Conservation (phyloP, 139 green algal species). For the Tetraselmis chui region DNA sequence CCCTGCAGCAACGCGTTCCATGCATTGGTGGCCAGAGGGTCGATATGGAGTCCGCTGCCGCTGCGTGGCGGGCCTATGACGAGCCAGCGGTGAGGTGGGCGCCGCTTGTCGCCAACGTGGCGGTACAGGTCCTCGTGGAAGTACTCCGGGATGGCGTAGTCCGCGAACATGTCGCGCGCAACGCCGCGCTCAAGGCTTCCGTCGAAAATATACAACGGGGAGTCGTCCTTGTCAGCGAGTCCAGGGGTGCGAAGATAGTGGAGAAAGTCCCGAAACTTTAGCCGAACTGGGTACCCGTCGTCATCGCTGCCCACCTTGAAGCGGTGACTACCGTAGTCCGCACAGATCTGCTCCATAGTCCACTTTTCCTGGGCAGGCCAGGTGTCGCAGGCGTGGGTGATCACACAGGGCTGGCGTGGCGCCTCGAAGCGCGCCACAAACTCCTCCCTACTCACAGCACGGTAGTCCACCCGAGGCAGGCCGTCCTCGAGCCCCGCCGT, state of each 20-base stretch:
- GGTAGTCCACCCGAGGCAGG: slow-evolving; percentile 45
- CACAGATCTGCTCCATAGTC: too few relatives aligned
- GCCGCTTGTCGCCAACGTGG: slow-evolving; percentile 58
- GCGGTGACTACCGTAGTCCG: background rate
- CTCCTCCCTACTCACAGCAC: slow-evolving; percentile 47
- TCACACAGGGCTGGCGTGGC: slow-evolving; percentile 55
- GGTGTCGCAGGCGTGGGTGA: slow-evolving; percentile 52
- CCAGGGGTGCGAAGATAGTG: slow-evolving; percentile 46
- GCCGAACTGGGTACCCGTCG: slow-evolving; percentile 81
- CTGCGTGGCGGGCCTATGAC: slow-evolving; percentile 56
- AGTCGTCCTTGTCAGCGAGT: slow-evolving; percentile 55
- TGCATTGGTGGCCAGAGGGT: slow-evolving; percentile 75
- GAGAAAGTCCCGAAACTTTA: slow-evolving; percentile 70
- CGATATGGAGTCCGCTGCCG: slow-evolving; percentile 68
- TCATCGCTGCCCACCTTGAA: slow-evolving; percentile 79
- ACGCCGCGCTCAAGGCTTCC: slow-evolving; percentile 33
- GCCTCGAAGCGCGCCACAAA: slow-evolving; percentile 66
- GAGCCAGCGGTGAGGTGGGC: slow-evolving; percentile 68
- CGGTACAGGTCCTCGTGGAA: slow-evolving; percentile 78
- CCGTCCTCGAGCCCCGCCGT: slow-evolving; percentile 40
- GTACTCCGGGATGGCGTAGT: slow-evolving; percentile 57
- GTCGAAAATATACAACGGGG: slow-evolving; percentile 77
- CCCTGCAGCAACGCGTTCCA: slow-evolving; percentile 77
- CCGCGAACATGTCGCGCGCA: slow-evolving; percentile 17
- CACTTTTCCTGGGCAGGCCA: slow-evolving; percentile 55